phyloP scores from a whole-genome alignment of 1,139 yeast species.

The Saccharomyces hybrid region DNA sequence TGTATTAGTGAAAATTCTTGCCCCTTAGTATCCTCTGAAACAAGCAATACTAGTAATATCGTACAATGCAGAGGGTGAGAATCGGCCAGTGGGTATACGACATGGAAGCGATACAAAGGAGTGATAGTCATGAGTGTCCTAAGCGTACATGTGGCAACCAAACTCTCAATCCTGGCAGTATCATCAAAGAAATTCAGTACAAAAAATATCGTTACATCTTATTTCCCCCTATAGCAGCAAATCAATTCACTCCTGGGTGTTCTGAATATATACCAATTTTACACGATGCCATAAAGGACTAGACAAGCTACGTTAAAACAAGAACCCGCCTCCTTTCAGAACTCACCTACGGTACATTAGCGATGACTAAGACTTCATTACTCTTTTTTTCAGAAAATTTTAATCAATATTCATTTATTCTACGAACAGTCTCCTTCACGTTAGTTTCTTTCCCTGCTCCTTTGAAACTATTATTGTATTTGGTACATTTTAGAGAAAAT shows the following conservation, averaged over 20 bases:
- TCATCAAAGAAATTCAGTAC: background rate
- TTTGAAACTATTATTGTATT: background rate
- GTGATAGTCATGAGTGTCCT: background rate
- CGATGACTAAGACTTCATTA: background rate
- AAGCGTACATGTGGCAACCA: background rate
- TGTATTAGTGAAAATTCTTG: background rate
- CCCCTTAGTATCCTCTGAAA: background rate
- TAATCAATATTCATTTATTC: background rate
- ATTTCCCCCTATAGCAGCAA: conserved; percentile 1
- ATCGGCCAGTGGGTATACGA: background rate
- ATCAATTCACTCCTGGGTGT: conserved; percentile 2
- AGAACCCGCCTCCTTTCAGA: background rate
- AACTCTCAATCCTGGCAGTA: background rate
- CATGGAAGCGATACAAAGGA: background rate
- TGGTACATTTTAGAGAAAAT: conserved; percentile 1
- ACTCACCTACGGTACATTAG: background rate
- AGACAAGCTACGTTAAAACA: background rate
- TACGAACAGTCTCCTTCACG: background rate
- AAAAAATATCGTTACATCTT: background rate
- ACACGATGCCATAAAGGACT: conserved; percentile 1
- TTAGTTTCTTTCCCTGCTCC: background rate
- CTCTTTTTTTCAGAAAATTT: background rate
- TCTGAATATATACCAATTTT: conserved; percentile 2
- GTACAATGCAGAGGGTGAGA: background rate
- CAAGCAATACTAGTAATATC: background rate